These are phyloP conservation scores for Medakamo hakoo DNA, from an alignment of 139 green algal genomes.

Conservation along the genomic window DNA sequence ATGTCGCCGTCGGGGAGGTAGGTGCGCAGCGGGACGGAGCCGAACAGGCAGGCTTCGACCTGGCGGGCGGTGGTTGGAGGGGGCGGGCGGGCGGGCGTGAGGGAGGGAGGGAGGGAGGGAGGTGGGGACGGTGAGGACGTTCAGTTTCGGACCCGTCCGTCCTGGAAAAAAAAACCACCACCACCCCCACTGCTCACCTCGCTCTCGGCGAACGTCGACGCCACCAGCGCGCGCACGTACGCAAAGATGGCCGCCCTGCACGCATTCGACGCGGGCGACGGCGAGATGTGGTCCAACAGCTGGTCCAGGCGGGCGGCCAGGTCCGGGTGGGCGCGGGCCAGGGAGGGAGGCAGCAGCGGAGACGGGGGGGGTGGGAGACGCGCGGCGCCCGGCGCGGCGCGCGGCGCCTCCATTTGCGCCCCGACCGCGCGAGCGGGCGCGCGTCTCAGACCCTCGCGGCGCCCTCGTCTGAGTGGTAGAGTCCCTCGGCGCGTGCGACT, in stretches of 20 bases:
- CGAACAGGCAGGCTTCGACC: constrained; percentile 77
- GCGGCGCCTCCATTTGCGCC: background rate
- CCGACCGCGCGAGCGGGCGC: background rate
- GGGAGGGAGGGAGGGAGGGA: too few species aligned
- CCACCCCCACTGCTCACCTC: background rate
- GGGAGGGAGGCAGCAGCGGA: too few species aligned
- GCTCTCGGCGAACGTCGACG: background rate
- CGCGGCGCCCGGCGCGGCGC: too few species aligned
- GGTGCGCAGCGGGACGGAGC: constrained; percentile 82
- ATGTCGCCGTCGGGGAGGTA: constrained; percentile 96
- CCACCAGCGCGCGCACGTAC: background rate
- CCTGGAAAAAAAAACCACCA: background rate
- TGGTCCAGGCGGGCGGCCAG: background rate
- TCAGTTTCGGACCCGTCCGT: background rate
- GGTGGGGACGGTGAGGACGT: too few species aligned
- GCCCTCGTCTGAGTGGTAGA: too few species aligned
- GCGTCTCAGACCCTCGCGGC: too few species aligned
- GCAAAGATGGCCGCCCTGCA: background rate
- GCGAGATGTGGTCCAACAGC: background rate
- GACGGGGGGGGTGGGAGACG: too few species aligned
- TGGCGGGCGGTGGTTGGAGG: constrained; percentile 13
- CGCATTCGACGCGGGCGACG: background rate
- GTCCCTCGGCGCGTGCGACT: too few species aligned
- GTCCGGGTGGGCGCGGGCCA: background rate
- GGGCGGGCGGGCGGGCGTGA: too few species aligned